Conservation (phyloP, 805 yeast genomes). For the Candida insectorum region DNA sequence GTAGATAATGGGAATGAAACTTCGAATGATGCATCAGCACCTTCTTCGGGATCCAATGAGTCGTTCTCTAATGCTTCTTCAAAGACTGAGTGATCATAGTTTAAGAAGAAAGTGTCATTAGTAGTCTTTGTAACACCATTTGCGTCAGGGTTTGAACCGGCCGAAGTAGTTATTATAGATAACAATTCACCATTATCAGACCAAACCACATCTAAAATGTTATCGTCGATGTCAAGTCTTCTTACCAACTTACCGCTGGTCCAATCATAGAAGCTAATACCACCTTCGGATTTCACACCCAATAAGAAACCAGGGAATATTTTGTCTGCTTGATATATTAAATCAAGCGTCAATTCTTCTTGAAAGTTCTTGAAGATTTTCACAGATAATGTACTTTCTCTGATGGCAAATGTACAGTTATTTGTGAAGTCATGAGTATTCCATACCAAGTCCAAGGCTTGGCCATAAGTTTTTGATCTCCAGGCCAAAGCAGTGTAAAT, state of each 20-base stretch:
- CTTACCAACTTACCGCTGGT: constrained; percentile 79
- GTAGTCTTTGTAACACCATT: constrained; percentile 17
- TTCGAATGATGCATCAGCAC: constrained; percentile 82
- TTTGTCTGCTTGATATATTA: constrained; percentile 71
- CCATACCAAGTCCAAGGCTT: constrained; percentile 92
- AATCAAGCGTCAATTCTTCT: constrained; percentile 63
- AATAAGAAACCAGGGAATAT: constrained; percentile 86
- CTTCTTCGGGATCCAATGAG: constrained; percentile 72
- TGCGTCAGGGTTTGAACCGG: constrained; percentile 14
- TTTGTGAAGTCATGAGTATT: constrained; percentile 75
- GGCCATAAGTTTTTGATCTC: constrained; percentile 93
- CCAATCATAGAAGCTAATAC: constrained; percentile 92
- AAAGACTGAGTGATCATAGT: constrained; percentile 66
- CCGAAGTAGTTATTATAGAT: constrained; percentile 50
- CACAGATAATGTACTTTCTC: constrained; percentile 64
- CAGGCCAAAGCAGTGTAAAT: constrained; percentile 96
- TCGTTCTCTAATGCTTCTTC: constrained; percentile 59
- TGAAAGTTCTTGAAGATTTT: constrained; percentile 81
- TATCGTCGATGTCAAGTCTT: constrained; percentile 76
- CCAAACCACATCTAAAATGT: constrained; percentile 83
- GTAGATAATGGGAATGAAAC: constrained; percentile 72
- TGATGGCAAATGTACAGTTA: constrained; percentile 66
- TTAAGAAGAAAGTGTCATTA: constrained; percentile 75
- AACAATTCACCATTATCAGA: constrained; percentile 89
- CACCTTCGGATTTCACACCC: constrained; percentile 80